These are phyloP conservation scores for Psidium guajava DNA, from an alignment of 345 rosid species.

Conservation along the genomic window DNA sequence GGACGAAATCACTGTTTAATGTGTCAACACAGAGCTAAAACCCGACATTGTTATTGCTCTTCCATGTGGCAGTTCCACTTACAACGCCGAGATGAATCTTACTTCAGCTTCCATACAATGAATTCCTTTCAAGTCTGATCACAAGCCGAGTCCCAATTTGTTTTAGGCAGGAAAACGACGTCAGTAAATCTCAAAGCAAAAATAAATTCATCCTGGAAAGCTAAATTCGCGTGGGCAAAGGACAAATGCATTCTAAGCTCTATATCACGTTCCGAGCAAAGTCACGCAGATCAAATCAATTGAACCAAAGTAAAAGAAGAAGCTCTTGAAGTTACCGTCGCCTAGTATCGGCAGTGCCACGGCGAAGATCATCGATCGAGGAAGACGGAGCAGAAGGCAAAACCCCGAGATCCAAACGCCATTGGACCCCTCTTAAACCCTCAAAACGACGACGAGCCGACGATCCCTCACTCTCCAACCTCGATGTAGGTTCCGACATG, in stretches of 20 bases:
- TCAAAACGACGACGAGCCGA: background rate
- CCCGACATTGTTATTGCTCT: background rate
- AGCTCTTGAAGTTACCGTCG: slow-evolving; percentile 34
- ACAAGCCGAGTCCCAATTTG: background rate
- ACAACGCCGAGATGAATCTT: background rate
- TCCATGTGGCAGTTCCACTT: background rate
- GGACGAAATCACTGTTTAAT: background rate
- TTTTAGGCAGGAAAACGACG: background rate
- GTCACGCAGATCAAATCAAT: background rate
- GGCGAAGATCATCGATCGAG: slow-evolving; percentile 68
- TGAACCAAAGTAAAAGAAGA: background rate
- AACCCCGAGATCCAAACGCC: slow-evolving; percentile 89
- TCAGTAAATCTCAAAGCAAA: background rate
- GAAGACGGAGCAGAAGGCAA: slow-evolving; percentile 44
- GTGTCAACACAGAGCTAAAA: background rate
- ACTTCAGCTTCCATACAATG: background rate
- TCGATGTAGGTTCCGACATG: background rate
- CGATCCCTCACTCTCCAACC: background rate
- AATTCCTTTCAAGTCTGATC: background rate
- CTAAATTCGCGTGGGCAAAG: background rate
- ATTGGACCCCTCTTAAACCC: slow-evolving; percentile 55
- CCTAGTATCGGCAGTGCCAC: slow-evolving; percentile 78
- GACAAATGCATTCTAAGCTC: background rate
- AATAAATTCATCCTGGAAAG: background rate
- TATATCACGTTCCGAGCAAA: background rate